Conservation (phyloP, 192 early-diverging fungal genomes). For the Umbelopsis vinacea region DNA sequence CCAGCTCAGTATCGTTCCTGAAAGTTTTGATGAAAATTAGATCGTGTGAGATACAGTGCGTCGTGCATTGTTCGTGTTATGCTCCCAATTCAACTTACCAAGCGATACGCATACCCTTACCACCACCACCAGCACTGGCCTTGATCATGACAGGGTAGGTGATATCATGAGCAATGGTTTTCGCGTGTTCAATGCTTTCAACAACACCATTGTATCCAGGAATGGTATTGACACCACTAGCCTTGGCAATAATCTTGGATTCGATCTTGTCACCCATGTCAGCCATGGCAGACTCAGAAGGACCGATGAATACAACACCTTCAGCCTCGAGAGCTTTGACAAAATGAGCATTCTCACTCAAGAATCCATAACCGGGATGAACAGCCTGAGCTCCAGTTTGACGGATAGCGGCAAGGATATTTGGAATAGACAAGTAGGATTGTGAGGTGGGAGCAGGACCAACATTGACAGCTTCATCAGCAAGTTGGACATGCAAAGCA, state of each 20-base stretch:
- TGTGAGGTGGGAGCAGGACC: conserved; percentile 80
- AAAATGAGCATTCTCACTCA: conserved; percentile 90
- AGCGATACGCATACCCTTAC: conserved; percentile 86
- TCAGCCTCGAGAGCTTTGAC: conserved; percentile 74
- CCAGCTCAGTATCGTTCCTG: conserved; percentile 62
- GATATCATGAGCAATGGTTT: conserved; percentile 69
- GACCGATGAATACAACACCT: conserved; percentile 78
- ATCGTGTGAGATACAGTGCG: background rate
- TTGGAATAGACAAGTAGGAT: conserved; percentile 82
- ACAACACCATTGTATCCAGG: conserved; percentile 90
- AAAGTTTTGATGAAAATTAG: background rate
- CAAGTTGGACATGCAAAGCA: conserved; percentile 83
- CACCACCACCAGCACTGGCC: conserved; percentile 81
- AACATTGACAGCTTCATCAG: conserved; percentile 86
- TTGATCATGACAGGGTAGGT: conserved; percentile 87
- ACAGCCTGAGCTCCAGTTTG: conserved; percentile 87
- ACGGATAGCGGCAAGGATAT: conserved; percentile 78
- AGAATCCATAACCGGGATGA: conserved; percentile 95
- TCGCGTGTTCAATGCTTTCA: conserved; percentile 71
- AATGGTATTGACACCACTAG: conserved; percentile 77
- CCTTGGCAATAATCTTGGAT: conserved; percentile 74
- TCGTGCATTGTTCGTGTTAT: background rate
- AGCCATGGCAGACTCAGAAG: conserved; percentile 68
- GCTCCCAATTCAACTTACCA: conserved; percentile 39
- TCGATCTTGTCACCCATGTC: conserved; percentile 85